These are phyloP conservation scores for Penicillium psychrofluorescens DNA, from an alignment of 495 filamentous ascomycete species.

Conservation along the genomic window DNA sequence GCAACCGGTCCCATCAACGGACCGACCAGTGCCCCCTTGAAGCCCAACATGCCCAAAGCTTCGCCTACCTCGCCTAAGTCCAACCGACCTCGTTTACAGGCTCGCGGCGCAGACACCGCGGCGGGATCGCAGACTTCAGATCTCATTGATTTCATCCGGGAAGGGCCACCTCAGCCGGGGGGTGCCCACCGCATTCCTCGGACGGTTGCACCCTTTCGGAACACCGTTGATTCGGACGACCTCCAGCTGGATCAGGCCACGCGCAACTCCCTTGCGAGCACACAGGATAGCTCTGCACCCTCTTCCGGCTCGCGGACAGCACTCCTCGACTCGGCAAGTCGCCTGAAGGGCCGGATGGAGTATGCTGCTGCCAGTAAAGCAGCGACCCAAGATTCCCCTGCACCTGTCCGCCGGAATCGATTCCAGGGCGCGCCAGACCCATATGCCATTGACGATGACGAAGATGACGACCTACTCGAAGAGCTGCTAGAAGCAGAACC, in stretches of 20 bases:
- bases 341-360: conserved; percentile 11
- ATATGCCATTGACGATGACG: conserved; percentile 82
- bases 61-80: conserved; percentile 7
- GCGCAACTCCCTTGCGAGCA: conserved; percentile 33
- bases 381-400: conserved; percentile 10
- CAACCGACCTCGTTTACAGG: conserved; percentile 48
- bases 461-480: conserved; percentile 67
- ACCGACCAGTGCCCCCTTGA: not conserved
- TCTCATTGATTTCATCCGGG: conserved; percentile 88
- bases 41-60: not conserved
- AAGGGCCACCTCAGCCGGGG: conserved; percentile 57
- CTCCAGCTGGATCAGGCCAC: conserved; percentile 37
- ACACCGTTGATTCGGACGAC: conserved; percentile 79
- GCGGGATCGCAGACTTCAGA: conserved; percentile 59
- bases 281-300: conserved; percentile 36
- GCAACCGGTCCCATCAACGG: conserved; percentile 58
- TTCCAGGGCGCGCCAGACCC: conserved; percentile 66
- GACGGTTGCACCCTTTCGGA: conserved; percentile 77
- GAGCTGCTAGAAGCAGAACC: conserved; percentile 41
- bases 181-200: conserved; percentile 63
- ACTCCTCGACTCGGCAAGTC: conserved; percentile 39
- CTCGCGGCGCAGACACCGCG: conserved; percentile 59
- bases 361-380: conserved; percentile 4
- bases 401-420: conserved; percentile 56
- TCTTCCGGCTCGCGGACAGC: conserved; percentile 53